Base-by-base conservation (phyloP, 78 protist genomes). In the Dictyostelium brefeldianum region DNA sequence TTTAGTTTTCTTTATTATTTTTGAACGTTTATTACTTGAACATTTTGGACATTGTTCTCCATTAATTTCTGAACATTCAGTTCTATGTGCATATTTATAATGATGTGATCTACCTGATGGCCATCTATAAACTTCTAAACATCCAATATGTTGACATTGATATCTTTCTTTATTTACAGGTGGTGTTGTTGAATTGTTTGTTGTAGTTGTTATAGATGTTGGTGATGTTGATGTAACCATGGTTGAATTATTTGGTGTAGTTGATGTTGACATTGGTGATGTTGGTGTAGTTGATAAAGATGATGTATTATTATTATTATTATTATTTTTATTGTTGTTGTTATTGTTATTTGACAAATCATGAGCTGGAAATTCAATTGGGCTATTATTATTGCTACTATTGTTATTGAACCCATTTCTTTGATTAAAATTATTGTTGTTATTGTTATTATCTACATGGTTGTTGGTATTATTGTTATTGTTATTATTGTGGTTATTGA, bases 41-140 rank as follows among this genome's bases (percentile, higher is more conserved):
- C 78, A 71, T 71, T 71, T 71, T n/a, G 53, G 53, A 6, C 78
- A 71, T 43, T 71, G 78, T 10, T 31, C 53, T 12, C 78, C 78
- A 43, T 71, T 71, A 20, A 43, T n/a, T 20, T 46, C 78, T 43
- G 78, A 9, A 43, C 78, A 71, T 41, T 71, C 78, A 10, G 48
- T 46, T 71, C 53, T 43, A 41, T 71, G 78, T 6, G 78, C 48
- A 46, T 71, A 46, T 71, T 71, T 71, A 71, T 71, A 71, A 71
- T 71, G 78, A 43, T 71, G 78, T 8, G 78, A 71, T 43, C 78
- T 71, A 43, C 78, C 78, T 12, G 78, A 71, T 41, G 78, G 78
- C 78, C 78, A 71, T 71, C 78, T 71, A 71, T 71, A 71, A 20
- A 46, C 53, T 43, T 71, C 78, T 27, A 71, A 36, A 71, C 78